These are phyloP conservation scores for Ganoderma boninense DNA, from an alignment of 1,284 basidiomycete genomes.

Conservation along the genomic window DNA sequence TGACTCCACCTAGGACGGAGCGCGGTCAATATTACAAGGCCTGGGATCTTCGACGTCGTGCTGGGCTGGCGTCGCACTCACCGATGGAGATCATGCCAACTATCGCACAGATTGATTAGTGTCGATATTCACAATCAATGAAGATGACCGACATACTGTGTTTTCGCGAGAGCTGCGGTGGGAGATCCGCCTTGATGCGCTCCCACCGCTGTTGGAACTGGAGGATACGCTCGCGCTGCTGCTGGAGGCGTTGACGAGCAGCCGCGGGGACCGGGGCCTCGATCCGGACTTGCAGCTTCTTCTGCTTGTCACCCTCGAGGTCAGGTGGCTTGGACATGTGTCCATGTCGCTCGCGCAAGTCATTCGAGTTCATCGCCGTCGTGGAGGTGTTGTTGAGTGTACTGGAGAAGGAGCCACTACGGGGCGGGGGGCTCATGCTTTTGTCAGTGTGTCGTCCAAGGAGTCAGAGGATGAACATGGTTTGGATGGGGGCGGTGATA, in stretches of 20 bases:
- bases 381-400: background rate
- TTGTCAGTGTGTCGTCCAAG: background rate
- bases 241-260: slow-evolving; percentile 20
- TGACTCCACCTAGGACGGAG: slow-evolving; percentile 47
- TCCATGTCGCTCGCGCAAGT: background rate
- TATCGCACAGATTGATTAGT: slow-evolving; percentile 12
- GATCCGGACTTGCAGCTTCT: background rate
- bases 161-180: slow-evolving; percentile 40
- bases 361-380: background rate
- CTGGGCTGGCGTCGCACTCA: slow-evolving; percentile 9
- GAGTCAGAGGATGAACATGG: background rate
- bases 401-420: background rate
- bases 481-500: background rate
- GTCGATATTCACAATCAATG: background rate
- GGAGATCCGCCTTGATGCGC: slow-evolving; percentile 40
- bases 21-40: background rate
- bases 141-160: slow-evolving; percentile 36
- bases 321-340: background rate
- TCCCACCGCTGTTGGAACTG: slow-evolving; percentile 37
- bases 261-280: background rate
- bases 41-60: background rate
- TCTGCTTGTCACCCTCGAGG: background rate
- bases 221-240: slow-evolving; percentile 35
- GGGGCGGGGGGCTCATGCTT: background rate
- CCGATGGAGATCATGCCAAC: slow-evolving; percentile 45